Conservation (phyloP, 1,139 yeast genomes). For the Kurtzmaniella natalensis region DNA sequence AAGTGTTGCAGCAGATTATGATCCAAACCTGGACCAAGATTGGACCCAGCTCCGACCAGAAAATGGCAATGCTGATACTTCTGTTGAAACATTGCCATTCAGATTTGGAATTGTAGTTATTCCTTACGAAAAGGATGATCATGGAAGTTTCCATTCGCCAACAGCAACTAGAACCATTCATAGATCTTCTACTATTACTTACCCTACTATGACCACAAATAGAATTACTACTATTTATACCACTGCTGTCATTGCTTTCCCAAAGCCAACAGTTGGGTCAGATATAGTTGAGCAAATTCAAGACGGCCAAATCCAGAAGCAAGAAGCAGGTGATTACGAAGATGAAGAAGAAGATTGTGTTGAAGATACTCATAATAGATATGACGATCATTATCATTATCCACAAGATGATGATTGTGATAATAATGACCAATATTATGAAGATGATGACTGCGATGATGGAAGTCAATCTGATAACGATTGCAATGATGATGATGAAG, state of each 20-base stretch:
- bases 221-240: constrained; percentile 11
- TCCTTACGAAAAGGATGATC: constrained; percentile 17
- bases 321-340: background rate
- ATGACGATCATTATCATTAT: constrained; percentile 2
- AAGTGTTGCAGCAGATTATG: constrained; percentile 12
- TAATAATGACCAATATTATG: constrained; percentile 3
- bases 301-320: constrained; percentile 31
- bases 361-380: background rate
- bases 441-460: constrained; percentile 3
- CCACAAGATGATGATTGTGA: constrained; percentile 5
- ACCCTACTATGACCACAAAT: constrained; percentile 6
- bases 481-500: constrained; percentile 5
- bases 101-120: constrained; percentile 34
- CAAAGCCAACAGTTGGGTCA: constrained; percentile 21
- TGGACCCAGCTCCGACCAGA: constrained; percentile 31
- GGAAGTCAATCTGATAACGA: constrained; percentile 9
- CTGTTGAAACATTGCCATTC: constrained; percentile 24
- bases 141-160: constrained; percentile 15
- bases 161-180: constrained; percentile 9
- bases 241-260: constrained; percentile 19
- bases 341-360: constrained; percentile 4
- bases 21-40: constrained; percentile 32
- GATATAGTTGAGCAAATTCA: constrained; percentile 22
- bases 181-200: constrained; percentile 16
- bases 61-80: constrained; percentile 14